Evolutionary conservation across 352 stramenopile species (phyloP), one percentile per base, ranked within the genome.

Genomic region (Phytophthora nicotianae): DNA sequence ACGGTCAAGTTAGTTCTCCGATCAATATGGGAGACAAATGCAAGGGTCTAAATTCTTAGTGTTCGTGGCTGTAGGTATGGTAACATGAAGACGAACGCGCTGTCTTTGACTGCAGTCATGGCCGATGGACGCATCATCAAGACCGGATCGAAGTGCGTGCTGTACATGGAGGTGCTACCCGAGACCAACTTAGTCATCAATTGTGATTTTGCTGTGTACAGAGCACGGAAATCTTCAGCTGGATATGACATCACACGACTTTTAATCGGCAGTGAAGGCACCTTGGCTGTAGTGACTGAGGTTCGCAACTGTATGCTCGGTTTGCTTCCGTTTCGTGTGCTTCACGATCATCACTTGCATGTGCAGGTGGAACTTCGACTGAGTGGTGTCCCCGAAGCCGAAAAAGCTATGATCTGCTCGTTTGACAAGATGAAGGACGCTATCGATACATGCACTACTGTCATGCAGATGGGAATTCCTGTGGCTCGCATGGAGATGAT

Each of bases 31-130:
- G 16, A 6, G 20, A 20, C 11, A 11, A 2, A 38, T 5, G 1
- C 10, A 33, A 35, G 13, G n/a, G 29, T 14, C 5, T 50, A 29
- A 19, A 29, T 66, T 88, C 9, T 8, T 20, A 1, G 50, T 4
- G 40, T 11, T 17, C 27, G 50, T 19, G 35, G 27, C 13, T n/a
- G n/a, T 20, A 66, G 58, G 14, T 60, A 71, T 29, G 96, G 95
- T 38, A 98, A 97, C 50, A 99, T 99, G 96, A 87, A 96, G 65
- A 91, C 97, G 17, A 98, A 98, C 57, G 91, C 99, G 27, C 62
- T 99, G 41, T 82, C 58, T 23, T 60, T 99, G 11, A 97, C 91
- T 58, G 93, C 81, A 35, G 94, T 99, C 23, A 78, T 98, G 62
- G 73, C 89, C 17, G 84, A 93, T 77, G 89, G 88, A 5, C 68